Evolutionary conservation across 1,284 basidiomycete species (phyloP).

Genomic region (Cryptococcus jaspeensis): DNA sequence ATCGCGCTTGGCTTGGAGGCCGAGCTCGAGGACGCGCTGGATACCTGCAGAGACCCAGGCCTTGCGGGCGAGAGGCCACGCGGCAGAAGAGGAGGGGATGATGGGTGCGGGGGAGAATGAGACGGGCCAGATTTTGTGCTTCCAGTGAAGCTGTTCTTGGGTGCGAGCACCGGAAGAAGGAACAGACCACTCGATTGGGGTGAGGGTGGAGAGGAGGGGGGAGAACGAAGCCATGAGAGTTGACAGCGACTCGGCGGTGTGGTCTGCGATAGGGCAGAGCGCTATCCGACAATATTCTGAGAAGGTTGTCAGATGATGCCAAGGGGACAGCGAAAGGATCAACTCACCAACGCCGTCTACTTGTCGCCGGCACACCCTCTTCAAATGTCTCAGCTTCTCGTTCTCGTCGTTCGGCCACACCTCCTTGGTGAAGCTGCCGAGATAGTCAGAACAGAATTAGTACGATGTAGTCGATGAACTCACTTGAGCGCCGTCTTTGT

Average conservation of each 20-base stretch:
- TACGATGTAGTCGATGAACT: constrained; percentile 25
- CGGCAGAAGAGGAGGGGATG: constrained; percentile 57
- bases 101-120: constrained; percentile 67
- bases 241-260: constrained; percentile 24
- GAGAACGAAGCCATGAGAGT: constrained; percentile 46
- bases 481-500: constrained; percentile 68
- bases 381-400: constrained; percentile 67
- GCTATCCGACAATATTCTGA: constrained; percentile 25
- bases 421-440: constrained; percentile 31
- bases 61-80: constrained; percentile 65
- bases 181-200: constrained; percentile 62
- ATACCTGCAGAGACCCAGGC: constrained; percentile 75
- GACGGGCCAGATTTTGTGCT: constrained; percentile 77
- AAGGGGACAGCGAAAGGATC: too few species aligned
- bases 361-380: constrained; percentile 64
- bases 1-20: constrained; percentile 53
- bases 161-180: constrained; percentile 73
- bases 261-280: constrained; percentile 32
- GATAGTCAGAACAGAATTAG: neutral
- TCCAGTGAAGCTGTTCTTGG: constrained; percentile 63
- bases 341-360: constrained; percentile 17
- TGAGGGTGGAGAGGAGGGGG: constrained; percentile 51
- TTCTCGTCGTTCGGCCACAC: constrained; percentile 55
- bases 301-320: neutral
- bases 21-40: constrained; percentile 56